A percentile compares a stretch with the other conserved stretches of the same genome.
Evolutionary conservation across 768 basidiomycete species (phyloP).

Genomic region (Tricholoma sp.): DNA sequence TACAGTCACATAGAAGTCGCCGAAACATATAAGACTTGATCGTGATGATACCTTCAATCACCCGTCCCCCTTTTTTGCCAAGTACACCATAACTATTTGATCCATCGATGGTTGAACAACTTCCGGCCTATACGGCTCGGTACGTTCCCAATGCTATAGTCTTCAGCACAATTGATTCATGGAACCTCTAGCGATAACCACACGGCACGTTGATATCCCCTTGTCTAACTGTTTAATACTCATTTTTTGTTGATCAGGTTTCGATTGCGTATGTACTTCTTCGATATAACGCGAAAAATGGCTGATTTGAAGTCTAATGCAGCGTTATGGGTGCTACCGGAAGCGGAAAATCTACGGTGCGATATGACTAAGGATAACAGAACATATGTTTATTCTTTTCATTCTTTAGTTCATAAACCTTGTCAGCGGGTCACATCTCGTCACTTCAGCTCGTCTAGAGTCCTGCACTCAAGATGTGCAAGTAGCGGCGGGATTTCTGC

Average conservation of each 20-base stretch:
- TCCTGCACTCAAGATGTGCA: constrained; percentile 9
- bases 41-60: too few relatives aligned
- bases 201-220: neutral
- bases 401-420: neutral
- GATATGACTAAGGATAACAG: neutral
- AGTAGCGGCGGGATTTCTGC: neutral
- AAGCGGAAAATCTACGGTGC: neutral
- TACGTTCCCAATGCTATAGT: neutral
- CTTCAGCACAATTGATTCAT: neutral
- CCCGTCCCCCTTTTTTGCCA: too few relatives aligned
- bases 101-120: neutral
- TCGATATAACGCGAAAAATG: neutral
- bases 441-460: constrained; percentile 1
- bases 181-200: neutral
- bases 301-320: neutral
- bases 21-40: too few relatives aligned
- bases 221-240: neutral
- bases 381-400: neutral
- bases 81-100: too few relatives aligned
- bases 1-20: too few relatives aligned
- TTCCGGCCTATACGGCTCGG: neutral
- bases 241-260: neutral
- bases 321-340: neutral
- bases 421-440: neutral
- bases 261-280: neutral